Evolutionary conservation across 805 yeast genomes (phyloP).

Genomic region (Yamadazyma kitorensis): DNA sequence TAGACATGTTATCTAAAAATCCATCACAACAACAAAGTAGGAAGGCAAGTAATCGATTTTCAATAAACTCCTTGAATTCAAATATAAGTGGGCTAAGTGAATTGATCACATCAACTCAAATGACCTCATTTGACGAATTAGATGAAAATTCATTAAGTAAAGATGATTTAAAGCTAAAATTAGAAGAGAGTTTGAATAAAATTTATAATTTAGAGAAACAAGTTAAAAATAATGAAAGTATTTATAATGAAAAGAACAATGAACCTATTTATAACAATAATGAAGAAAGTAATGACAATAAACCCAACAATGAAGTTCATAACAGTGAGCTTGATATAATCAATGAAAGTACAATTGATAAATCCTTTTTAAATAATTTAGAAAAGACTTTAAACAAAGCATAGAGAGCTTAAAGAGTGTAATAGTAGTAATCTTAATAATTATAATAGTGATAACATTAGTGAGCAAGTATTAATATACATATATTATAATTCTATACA

Average conservation of each 20-base stretch:
- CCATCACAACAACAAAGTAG: constrained; percentile 5
- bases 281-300: background rate
- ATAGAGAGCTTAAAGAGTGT: background rate
- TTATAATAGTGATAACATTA: background rate
- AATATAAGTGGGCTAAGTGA: constrained; percentile 47
- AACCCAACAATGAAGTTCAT: no score
- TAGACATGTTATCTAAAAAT: constrained; percentile 32
- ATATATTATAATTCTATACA: constrained; percentile 1
- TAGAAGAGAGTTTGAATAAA: constrained; percentile 39
- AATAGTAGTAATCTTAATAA: background rate
- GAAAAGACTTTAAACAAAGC: constrained; percentile 15
- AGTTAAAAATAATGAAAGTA: constrained; percentile 1
- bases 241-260: background rate
- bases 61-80: constrained; percentile 49
- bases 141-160: constrained; percentile 19
- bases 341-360: constrained; percentile 5
- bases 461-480: background rate
- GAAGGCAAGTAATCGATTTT: constrained; percentile 45
- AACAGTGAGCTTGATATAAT: background rate
- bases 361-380: constrained; percentile 16
- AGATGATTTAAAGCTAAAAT: constrained; percentile 29
- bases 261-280: background rate
- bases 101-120: constrained; percentile 46
- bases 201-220: constrained; percentile 29
- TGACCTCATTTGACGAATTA: constrained; percentile 28